A percentile compares a stretch with the other conserved stretches of the same genome.
Conservation (phyloP, 495 filamentous ascomycete species). For the Cercophora newfieldiana region DNA sequence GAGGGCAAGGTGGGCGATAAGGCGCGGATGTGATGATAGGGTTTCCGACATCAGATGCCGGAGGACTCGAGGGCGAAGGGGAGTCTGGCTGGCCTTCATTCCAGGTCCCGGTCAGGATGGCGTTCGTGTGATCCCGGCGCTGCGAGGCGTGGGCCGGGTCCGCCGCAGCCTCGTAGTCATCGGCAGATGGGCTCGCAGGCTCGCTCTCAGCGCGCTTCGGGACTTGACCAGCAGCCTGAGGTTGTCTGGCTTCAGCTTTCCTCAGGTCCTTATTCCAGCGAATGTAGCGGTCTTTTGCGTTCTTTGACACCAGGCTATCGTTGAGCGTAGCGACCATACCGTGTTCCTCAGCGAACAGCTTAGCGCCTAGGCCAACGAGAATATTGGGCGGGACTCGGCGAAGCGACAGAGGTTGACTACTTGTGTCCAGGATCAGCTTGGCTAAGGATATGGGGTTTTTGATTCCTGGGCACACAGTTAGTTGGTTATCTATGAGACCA, state of each 20-base stretch:
- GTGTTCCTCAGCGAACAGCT: conserved; percentile 76
- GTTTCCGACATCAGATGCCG: conserved; percentile 17
- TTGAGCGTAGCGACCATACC: conserved; percentile 67
- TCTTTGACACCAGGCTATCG: conserved; percentile 72
- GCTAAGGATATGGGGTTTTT: conserved; percentile 90
- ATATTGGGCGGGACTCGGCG: conserved; percentile 91
- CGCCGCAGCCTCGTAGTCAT: conserved; percentile 27
- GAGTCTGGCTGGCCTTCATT: conserved; percentile 62
- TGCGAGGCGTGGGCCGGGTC: conserved; percentile 13
- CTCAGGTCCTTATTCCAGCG: conserved; percentile 76
- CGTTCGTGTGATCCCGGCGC: conserved; percentile 49
- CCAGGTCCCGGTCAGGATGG: conserved; percentile 57
- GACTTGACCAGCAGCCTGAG: not conserved
- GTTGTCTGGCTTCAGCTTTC: conserved; percentile 45
- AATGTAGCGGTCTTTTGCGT: conserved; percentile 69
- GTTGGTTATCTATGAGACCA: not conserved
- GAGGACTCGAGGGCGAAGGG: conserved; percentile 27
- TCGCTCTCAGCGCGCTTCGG: conserved; percentile 14
- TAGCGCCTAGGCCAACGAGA: conserved; percentile 80
- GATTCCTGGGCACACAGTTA: conserved; percentile 58
- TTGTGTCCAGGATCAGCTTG: conserved; percentile 74
- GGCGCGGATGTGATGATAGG: conserved; percentile 11
- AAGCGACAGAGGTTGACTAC: conserved; percentile 70
- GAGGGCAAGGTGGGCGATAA: conserved; percentile 12
- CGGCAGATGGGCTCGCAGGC: conserved; percentile 17